Evolutionary conservation across 225 moss, liverwort and hornwort genomes (phyloP), one percentile per base, ranked within the genome.

Genomic region (Polytrichum formosum): DNA sequence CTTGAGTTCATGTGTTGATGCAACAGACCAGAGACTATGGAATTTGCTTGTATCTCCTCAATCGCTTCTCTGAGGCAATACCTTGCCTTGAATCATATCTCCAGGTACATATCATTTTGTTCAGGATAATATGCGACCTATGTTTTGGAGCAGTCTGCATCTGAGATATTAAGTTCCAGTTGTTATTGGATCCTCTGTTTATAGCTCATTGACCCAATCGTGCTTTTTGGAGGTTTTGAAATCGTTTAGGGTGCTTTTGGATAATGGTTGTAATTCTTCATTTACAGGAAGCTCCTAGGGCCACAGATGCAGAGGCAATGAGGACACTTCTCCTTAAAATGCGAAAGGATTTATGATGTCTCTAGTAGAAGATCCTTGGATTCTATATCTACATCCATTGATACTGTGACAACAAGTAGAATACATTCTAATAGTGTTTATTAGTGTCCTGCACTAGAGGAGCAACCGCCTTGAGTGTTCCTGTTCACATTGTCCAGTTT

Each of bases 41-140:
- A 30, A 83, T 88, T 56, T 88, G 88, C 61, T 33, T 88, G 1
- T 88, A 82, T 72, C 78, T 88, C 29, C 75, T 88, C 66, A 88
- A 82, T 35, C 88, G 88, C 29, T 88, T 88, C 67, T 80, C 85
- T 28, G 88, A 88, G 60, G 88, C 88, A 64, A 85, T 88, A 37
- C 88, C 88, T 21, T 88, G 85, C 19, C 76, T 88, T 28, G 88
- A 88, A 70, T 80, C 76, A 72, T 88, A 88, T 62, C 76, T 88
- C 65, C 80, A 85, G 88, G 88, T 85, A 74, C 1, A 58, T 20
- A 16, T 46, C 59, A 9, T 23, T 23, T 16, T 59, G 59, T 6
- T 59, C 59, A 13, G 46, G 46, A 46, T 4, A 46, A 46, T 59
- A 59, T 9, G n/a, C 21, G 6, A 21, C 58, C 58, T 20, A 21